Evolutionary conservation across 2,329 filamentous ascomycete species (phyloP), one percentile per base, ranked within the genome.

Genomic region (Chrysosporium keratinophilum): DNA sequence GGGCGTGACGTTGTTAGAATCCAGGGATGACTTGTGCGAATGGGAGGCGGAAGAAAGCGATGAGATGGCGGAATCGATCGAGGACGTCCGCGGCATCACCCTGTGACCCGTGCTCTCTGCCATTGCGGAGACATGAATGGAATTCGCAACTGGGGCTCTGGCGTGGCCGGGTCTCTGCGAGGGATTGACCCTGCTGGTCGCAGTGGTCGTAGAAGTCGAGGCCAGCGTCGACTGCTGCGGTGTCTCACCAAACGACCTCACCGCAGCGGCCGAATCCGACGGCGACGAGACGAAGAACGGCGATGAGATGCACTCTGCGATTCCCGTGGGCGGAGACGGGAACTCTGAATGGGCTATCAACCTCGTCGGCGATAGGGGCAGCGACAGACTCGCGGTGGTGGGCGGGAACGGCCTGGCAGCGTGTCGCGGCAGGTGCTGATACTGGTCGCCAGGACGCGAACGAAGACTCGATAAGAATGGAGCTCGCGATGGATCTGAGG

Each of bases 31-130:
- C 61, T 80, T 83, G 59, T 79, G 76, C 5, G 77, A 75, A 54
- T 80, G 75, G 52, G 80, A 78, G 9, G 74, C 76, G 5, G 73
- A 69, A 41, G 87, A 88, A 47, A 87, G 77, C 9, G 81, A 80
- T 1, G 91, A 95, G 45, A 94, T 85, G n/a, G 87, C 86, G 10
- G 90, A 96, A 68, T 97, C 91, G 63, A 95, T 91, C 10, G 91
- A 96, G 2, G 87, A 86, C 54, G 86, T 95, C 63, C 90, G 82
- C 54, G 84, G 81, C 61, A 75, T 71, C 47, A 59, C 58, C 61
- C 63, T 45, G 61, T 54, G 55, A 50, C 46, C 47, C 39, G 37
- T 54, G 45, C 57, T 34, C 28, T 57, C 46, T n/a, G 52, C 46
- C 45, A 56, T 51, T 14, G 52, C 42, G 33, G 57, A 47, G 28